phyloP scores from a whole-genome alignment of 1,139 yeast species.

The Scheffersomyces lignicola region DNA sequence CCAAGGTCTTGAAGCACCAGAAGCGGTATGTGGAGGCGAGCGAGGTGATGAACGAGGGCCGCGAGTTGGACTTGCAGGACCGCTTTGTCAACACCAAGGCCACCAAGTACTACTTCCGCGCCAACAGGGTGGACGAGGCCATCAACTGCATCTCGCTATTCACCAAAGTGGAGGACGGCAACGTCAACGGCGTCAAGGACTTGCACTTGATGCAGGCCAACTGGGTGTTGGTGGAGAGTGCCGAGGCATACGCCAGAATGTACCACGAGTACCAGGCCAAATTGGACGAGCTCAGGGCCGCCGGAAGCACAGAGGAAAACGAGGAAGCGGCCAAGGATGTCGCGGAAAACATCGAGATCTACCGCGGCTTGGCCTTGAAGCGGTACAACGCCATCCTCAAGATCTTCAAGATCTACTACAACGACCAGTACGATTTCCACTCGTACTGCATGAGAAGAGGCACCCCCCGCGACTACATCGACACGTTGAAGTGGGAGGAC shows the following conservation, averaged over 20 bases:
- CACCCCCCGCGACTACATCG: slow-evolving; percentile 79
- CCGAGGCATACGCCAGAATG: slow-evolving; percentile 64
- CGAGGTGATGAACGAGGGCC: slow-evolving; percentile 65
- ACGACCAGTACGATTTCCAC: slow-evolving; percentile 94
- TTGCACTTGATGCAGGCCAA: slow-evolving; percentile 88
- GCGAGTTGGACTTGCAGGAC: slow-evolving; percentile 81
- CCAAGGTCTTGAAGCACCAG: slow-evolving; percentile 73
- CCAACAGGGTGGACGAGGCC: slow-evolving; percentile 77
- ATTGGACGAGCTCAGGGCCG: slow-evolving; percentile 13
- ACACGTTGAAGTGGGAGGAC: slow-evolving; percentile 82
- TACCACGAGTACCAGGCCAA: slow-evolving; percentile 25
- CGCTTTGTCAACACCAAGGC: slow-evolving; percentile 88
- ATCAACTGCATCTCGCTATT: slow-evolving; percentile 72
- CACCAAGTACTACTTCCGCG: slow-evolving; percentile 79
- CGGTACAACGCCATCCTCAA: slow-evolving; percentile 69
- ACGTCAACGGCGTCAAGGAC: slow-evolving; percentile 81
- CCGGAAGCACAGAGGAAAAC: slow-evolving; percentile 17
- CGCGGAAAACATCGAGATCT: slow-evolving; percentile 38
- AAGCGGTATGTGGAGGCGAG: slow-evolving; percentile 66
- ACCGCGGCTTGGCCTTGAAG: slow-evolving; percentile 75
- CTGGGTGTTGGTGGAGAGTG: slow-evolving; percentile 86
- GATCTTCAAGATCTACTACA: slow-evolving; percentile 67
- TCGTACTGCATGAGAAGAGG: slow-evolving; percentile 90
- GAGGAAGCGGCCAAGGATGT: slow-evolving; percentile 33
- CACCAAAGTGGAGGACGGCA: slow-evolving; percentile 75